A percentile compares a stretch with the other conserved stretches of the same genome.
Conservation (phyloP, 2,329 filamentous ascomycete species). For the Metarhizium album region DNA sequence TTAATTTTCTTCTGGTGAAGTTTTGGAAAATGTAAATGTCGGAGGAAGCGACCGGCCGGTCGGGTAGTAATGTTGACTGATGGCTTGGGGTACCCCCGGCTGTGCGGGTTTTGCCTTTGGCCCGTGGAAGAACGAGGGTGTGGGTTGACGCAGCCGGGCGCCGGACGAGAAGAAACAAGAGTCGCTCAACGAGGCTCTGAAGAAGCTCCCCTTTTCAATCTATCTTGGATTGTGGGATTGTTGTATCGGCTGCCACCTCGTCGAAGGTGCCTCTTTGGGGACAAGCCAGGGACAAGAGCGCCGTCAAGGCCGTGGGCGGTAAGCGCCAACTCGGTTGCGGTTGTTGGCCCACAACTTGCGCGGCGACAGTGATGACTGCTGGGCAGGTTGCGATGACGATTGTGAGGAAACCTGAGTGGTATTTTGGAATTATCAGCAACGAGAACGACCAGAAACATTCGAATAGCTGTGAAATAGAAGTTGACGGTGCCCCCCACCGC, state of each 20-base stretch:
- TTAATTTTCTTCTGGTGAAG: not conserved
- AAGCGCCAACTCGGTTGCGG: slow-evolving; percentile 21
- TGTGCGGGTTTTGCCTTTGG: slow-evolving; percentile 23
- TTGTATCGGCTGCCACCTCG: slow-evolving; percentile 9
- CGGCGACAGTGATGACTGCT: slow-evolving; percentile 18
- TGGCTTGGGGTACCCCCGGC: slow-evolving; percentile 13
- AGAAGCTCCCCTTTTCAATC: not conserved
- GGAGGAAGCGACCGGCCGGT: slow-evolving; percentile 11
- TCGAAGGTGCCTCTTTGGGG: slow-evolving; percentile 9
- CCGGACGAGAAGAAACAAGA: slow-evolving; percentile 9
- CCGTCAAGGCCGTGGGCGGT: slow-evolving; percentile 21
- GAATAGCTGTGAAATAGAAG: slow-evolving; percentile 1
- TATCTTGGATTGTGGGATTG: slow-evolving; percentile 5
- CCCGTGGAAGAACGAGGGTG: slow-evolving; percentile 1
- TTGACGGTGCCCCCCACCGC: not conserved
- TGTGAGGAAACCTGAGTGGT: not conserved
- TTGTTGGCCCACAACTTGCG: slow-evolving; percentile 19
- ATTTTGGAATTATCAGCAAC: slow-evolving; percentile 1
- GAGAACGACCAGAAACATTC: not conserved
- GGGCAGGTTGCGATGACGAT: slow-evolving; percentile 1
- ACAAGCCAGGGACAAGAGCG: slow-evolving; percentile 16
- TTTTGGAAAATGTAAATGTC: slow-evolving; percentile 7
- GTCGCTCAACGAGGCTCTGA: not conserved
- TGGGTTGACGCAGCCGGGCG: slow-evolving; percentile 14
- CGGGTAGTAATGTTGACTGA: slow-evolving; percentile 10